Evolutionary conservation across 1,139 yeast species (phyloP), one percentile per base, ranked within the genome.

Genomic region (Candida buenavistaensis): DNA sequence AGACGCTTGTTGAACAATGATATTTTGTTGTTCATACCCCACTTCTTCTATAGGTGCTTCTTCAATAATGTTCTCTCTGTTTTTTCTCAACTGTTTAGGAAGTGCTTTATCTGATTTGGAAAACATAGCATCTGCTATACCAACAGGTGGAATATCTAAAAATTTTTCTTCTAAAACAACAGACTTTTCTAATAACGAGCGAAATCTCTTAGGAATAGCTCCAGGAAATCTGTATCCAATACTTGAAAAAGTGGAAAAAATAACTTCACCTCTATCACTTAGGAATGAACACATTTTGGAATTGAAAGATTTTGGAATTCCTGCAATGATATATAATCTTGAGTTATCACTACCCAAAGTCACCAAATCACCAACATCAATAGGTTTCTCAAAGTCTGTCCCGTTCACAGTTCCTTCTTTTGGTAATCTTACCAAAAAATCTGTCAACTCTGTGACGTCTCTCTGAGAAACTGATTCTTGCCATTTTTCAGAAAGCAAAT

Each of bases 211-310:
- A 0, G 82, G 80, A 25, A 78, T 62, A 2, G 76, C 68, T 2
- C 59, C 54, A 1, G 90, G 89, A 8, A 83, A 59, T 36, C 89
- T 61, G 23, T 76, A 51, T 28, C 62, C 61, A 32, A 82, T 70
- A 9, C 57, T 54, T n/a, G 60, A 52, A 39, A 68, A 69, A 9
- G 73, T 59, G 1, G 72, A 72, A 57, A 72, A 79, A 1, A 64
- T 49, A 5, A 83, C 57, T 30, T 69, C 76, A 4, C 94, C 92
- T 39, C 71, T 72, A 26, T 70, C 64, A 39, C 74, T 72, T 32
- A 80, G 61, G 40, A 78, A 69, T 0, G 84, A 73, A 46, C 75
- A 82, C 23, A 54, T 47, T 9, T 47, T 44, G 0, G 62, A 52
- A 4, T 48, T 51, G 7, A 68, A 45, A 5, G 47, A 40, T 11